A percentile compares a stretch with the other conserved stretches of the same genome.
Conservation (phyloP, 2,329 filamentous ascomycete species). For the Aspergillus sclerotialis region DNA sequence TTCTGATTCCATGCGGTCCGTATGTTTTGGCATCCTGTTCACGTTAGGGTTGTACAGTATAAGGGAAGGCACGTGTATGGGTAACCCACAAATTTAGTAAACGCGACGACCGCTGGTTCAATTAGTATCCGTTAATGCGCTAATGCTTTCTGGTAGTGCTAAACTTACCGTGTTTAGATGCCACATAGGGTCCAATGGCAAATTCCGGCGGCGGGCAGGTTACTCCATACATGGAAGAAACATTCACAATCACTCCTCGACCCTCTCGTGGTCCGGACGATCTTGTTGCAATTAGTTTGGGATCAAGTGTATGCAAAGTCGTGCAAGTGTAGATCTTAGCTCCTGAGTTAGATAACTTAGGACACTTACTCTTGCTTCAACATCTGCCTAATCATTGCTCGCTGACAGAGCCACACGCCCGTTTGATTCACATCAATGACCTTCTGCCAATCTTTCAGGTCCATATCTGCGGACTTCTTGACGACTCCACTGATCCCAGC, state of each 20-base stretch:
- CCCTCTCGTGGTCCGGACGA: conserved; percentile 11
- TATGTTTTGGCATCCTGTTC: conserved; percentile 41
- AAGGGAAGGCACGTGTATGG: no score
- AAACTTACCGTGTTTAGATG: conserved; percentile 18
- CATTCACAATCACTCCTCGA: conserved; percentile 19
- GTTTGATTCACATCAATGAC: conserved; percentile 49
- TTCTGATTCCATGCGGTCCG: conserved; percentile 45
- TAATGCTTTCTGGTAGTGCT: neutral
- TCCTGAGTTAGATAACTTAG: no score
- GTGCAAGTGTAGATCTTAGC: no score
- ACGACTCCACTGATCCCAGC: conserved; percentile 45
- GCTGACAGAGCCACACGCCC: conserved; percentile 53
- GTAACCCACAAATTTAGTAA: conserved; percentile 17
- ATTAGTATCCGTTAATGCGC: conserved; percentile 1
- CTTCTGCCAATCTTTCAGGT: conserved; percentile 43
- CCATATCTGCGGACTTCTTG: conserved; percentile 40
- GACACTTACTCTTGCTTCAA: conserved; percentile 16
- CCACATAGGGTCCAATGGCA: conserved; percentile 13
- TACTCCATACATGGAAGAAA: conserved; percentile 18
- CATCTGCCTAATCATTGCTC: conserved; percentile 37
- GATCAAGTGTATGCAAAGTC: no score
- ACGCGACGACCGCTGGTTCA: conserved; percentile 14
- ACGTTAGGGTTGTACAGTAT: conserved; percentile 3
- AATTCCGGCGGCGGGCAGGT: conserved; percentile 9
- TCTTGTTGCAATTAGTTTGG: conserved; percentile 1